Percentiles rank a stretch among this genome's conserved stretches.
Evolutionary conservation across 805 yeast genomes (phyloP).

Genomic region (Cyberlindnera subsufficiens): DNA sequence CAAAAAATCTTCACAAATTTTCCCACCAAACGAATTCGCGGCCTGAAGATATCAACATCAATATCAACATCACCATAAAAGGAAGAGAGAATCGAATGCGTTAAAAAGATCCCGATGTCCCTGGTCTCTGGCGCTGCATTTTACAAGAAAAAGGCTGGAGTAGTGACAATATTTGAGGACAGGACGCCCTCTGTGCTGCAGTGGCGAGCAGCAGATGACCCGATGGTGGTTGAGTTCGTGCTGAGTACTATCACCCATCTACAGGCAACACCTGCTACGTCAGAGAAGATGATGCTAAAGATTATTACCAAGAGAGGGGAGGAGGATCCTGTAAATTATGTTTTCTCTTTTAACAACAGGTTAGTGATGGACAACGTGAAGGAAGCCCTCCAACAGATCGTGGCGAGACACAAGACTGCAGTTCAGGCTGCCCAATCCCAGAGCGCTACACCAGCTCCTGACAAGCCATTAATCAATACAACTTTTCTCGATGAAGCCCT

Average conservation of each 20-base stretch:
- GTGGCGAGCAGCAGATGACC: slow-evolving; percentile 55
- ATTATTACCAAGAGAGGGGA: slow-evolving; percentile 40
- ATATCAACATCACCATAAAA: background rate
- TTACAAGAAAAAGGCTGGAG: slow-evolving; percentile 50
- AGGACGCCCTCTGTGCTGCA: slow-evolving; percentile 46
- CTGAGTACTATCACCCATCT: slow-evolving; percentile 42
- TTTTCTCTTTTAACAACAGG: slow-evolving; percentile 64
- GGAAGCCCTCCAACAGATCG: slow-evolving; percentile 58
- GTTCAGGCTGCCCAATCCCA: slow-evolving; percentile 20
- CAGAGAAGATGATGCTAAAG: slow-evolving; percentile 62
- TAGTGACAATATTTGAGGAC: slow-evolving; percentile 50
- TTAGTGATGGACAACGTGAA: slow-evolving; percentile 73
- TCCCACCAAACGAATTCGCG: background rate
- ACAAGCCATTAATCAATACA: slow-evolving; percentile 29
- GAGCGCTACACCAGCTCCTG: slow-evolving; percentile 15
- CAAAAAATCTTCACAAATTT: background rate
- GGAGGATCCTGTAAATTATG: slow-evolving; percentile 24
- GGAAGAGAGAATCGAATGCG: background rate
- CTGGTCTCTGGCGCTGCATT: slow-evolving; percentile 47
- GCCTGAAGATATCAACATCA: background rate
- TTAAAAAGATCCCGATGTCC: slow-evolving; percentile 15
- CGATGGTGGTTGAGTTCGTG: slow-evolving; percentile 33
- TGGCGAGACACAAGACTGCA: slow-evolving; percentile 51
- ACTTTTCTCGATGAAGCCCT: slow-evolving; percentile 38
- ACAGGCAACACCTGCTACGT: slow-evolving; percentile 64